phyloP scores from a whole-genome alignment of 352 stramenopile genomes.

The Pythium dissimile region DNA sequence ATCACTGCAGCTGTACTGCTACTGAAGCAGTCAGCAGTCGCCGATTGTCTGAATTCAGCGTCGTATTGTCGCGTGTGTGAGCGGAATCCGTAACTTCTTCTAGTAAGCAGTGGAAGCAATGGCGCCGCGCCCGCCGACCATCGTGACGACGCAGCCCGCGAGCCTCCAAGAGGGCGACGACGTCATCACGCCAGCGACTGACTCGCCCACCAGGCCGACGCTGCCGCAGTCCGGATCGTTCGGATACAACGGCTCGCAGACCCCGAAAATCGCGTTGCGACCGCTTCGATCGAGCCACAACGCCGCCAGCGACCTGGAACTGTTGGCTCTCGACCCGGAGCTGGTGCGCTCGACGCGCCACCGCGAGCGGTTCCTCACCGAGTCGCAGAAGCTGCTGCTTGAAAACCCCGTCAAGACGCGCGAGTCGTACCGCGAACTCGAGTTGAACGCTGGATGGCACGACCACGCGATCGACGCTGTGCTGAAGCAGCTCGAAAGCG shows the following conservation, averaged over 20 bases:
- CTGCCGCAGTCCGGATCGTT: constrained; percentile 10
- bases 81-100: too few relatives aligned
- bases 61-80: too few relatives aligned
- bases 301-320: not conserved
- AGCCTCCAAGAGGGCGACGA: not conserved
- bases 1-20: constrained; percentile 3
- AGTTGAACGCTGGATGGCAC: constrained; percentile 31
- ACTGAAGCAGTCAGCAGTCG: too few relatives aligned
- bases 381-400: constrained; percentile 32
- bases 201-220: constrained; percentile 2
- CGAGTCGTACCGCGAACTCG: constrained; percentile 33
- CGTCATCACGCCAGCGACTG: not conserved
- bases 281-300: constrained; percentile 13
- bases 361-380: constrained; percentile 31
- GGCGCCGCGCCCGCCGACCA: constrained; percentile 31
- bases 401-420: constrained; percentile 33
- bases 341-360: constrained; percentile 16
- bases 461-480: constrained; percentile 25
- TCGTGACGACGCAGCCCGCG: constrained; percentile 5
- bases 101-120: too few relatives aligned
- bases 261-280: constrained; percentile 15
- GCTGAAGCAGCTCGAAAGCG: constrained; percentile 30
- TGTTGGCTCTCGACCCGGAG: not conserved
- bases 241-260: constrained; percentile 21
- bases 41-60: too few relatives aligned